Conservation (phyloP, 257 asterid genomes). For the Eustoma russellianum region DNA sequence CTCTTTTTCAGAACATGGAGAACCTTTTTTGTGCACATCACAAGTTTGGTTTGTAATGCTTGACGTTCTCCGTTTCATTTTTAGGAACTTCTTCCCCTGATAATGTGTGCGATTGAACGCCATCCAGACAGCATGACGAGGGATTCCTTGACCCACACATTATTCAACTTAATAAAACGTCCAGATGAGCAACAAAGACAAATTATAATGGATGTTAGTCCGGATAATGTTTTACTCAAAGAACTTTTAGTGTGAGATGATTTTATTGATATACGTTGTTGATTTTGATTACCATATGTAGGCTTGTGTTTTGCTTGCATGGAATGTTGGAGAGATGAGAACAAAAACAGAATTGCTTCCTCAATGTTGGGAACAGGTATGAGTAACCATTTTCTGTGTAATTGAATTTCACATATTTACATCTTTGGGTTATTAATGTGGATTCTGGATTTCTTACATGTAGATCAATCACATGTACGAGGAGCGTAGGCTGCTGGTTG, state of each 20-base stretch:
- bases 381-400: conserved; percentile 10
- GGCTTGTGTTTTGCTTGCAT: conserved; percentile 97
- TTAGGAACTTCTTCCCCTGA: conserved; percentile 97
- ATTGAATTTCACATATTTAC: background rate
- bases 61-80: conserved; percentile 14
- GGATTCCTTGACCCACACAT: conserved; percentile 96
- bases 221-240: conserved; percentile 10
- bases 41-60: background rate
- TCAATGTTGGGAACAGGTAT: conserved; percentile 99
- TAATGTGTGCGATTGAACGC: conserved; percentile 98
- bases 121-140: conserved; percentile 83
- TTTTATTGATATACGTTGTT: conserved; percentile 11
- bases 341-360: conserved; percentile 98
- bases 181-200: conserved; percentile 98
- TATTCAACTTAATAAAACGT: conserved; percentile 95
- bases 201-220: conserved; percentile 91
- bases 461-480: conserved; percentile 97
- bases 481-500: conserved; percentile 98
- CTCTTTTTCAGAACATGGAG: background rate
- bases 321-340: conserved; percentile 91
- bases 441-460: conserved; percentile 16
- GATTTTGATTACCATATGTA: conserved; percentile 22
- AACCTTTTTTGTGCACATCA: background rate
- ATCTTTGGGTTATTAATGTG: conserved; percentile 3
- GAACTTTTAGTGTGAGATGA: conserved; percentile 14